These are phyloP conservation scores for Hyaloscypha variabilis DNA, from an alignment of 495 filamentous ascomycete genomes.

Conservation along the genomic window DNA sequence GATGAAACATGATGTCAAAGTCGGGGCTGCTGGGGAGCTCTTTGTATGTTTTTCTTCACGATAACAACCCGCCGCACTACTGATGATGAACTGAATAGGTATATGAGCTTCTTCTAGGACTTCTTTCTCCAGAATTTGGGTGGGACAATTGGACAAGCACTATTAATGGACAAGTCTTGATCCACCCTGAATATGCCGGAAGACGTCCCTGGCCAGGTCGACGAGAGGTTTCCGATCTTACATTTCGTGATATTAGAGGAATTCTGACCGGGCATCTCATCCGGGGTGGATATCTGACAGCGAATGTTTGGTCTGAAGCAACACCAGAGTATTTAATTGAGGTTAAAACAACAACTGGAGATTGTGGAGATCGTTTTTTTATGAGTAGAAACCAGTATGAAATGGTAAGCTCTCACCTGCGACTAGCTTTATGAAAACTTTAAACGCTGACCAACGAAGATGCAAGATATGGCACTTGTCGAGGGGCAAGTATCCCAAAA, in stretches of 20 bases:
- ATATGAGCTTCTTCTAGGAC: constrained; percentile 41
- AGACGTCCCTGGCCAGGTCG: constrained; percentile 35
- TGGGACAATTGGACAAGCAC: constrained; percentile 47
- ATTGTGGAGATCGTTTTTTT: constrained; percentile 41
- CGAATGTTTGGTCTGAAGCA: constrained; percentile 27
- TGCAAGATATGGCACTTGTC: constrained; percentile 12
- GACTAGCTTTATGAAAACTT: constrained; percentile 1
- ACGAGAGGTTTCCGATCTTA: constrained; percentile 19
- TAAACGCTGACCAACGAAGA: background rate
- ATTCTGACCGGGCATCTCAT: constrained; percentile 38
- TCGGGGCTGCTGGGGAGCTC: constrained; percentile 51
- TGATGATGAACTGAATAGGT: constrained; percentile 37
- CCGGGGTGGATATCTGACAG: constrained; percentile 36
- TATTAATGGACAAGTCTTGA: constrained; percentile 38
- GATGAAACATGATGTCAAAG: constrained; percentile 39
- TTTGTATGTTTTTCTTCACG: constrained; percentile 39
- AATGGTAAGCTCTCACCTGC: constrained; percentile 31
- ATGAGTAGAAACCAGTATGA: constrained; percentile 44
- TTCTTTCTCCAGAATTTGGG: constrained; percentile 34
- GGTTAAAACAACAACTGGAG: constrained; percentile 48
- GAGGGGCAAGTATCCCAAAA: constrained; percentile 25
- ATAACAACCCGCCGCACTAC: background rate
- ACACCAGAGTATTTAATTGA: constrained; percentile 46
- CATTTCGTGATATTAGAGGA: constrained; percentile 5
- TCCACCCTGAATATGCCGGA: constrained; percentile 40